Evolutionary conservation across 768 basidiomycete genomes (phyloP).

Genomic region (Xerocomellus amylosporus): DNA sequence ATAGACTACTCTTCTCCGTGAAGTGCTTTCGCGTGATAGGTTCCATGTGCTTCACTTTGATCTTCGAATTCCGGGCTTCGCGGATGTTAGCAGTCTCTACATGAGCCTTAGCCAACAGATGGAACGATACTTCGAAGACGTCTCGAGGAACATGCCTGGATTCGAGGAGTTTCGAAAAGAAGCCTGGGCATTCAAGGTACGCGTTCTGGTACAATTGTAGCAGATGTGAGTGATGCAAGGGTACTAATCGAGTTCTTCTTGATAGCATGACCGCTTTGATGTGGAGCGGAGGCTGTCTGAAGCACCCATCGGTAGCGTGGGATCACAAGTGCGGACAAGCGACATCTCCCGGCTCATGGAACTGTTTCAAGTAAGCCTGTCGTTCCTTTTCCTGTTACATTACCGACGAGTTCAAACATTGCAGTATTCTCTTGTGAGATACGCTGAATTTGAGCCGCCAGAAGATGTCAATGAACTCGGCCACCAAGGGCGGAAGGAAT

Average conservation of each 20-base stretch:
- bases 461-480: conserved; percentile 27
- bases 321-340: conserved; percentile 62
- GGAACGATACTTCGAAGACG: conserved; percentile 73
- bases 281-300: conserved; percentile 63
- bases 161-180: conserved; percentile 74
- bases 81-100: conserved; percentile 76
- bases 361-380: conserved; percentile 60
- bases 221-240: not conserved
- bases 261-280: conserved; percentile 70
- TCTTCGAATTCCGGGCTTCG: conserved; percentile 79
- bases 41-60: conserved; percentile 86
- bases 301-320: conserved; percentile 38
- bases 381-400: not conserved
- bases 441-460: conserved; percentile 62
- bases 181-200: conserved; percentile 75
- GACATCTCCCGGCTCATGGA: conserved; percentile 85
- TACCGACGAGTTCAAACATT: not conserved
- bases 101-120: conserved; percentile 75
- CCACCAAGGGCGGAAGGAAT: conserved; percentile 28
- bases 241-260: conserved; percentile 5
- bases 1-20: conserved; percentile 74
- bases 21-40: conserved; percentile 63
- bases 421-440: conserved; percentile 67
- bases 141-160: conserved; percentile 56
- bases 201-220: not conserved